These are phyloP conservation scores for Cetradonia linearis DNA, from an alignment of 495 filamentous ascomycete genomes.

Conservation along the genomic window DNA sequence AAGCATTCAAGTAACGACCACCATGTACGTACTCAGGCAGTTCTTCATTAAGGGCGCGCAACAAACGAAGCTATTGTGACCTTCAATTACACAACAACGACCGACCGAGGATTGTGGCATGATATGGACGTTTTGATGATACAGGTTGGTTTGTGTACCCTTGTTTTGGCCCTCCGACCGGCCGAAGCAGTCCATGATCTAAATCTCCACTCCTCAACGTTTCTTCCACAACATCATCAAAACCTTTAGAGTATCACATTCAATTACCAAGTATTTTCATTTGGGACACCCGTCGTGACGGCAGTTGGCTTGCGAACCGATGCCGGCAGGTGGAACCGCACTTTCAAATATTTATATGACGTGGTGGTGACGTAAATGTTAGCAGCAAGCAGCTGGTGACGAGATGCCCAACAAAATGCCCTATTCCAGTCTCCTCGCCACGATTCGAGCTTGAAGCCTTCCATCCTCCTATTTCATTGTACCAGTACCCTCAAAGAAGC, in stretches of 20 bases:
- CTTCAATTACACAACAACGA: too few species aligned
- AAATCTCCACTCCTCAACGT: not conserved
- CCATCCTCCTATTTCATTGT: too few species aligned
- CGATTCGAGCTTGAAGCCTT: too few species aligned
- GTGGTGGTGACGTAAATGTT: slow-evolving; percentile 7
- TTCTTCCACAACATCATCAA: not conserved
- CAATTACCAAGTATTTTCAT: too few species aligned
- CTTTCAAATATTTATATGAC: not conserved
- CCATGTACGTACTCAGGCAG: too few species aligned
- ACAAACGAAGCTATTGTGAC: too few species aligned
- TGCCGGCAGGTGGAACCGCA: not conserved
- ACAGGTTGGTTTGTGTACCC: too few species aligned
- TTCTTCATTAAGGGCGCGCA: too few species aligned
- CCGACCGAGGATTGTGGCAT: too few species aligned
- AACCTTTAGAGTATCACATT: not conserved
- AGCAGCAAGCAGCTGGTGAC: slow-evolving; percentile 1
- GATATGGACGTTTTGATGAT: too few species aligned
- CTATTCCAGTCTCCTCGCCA: not conserved
- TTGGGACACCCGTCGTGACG: too few species aligned
- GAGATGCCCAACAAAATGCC: not conserved
- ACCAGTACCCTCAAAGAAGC: not conserved
- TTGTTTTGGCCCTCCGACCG: not conserved
- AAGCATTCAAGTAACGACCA: too few species aligned
- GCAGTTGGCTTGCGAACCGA: not conserved
- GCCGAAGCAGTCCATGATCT: not conserved